These are phyloP conservation scores for Gossypium lobatum DNA, from an alignment of 441 rosid species.

Conservation along the genomic window DNA sequence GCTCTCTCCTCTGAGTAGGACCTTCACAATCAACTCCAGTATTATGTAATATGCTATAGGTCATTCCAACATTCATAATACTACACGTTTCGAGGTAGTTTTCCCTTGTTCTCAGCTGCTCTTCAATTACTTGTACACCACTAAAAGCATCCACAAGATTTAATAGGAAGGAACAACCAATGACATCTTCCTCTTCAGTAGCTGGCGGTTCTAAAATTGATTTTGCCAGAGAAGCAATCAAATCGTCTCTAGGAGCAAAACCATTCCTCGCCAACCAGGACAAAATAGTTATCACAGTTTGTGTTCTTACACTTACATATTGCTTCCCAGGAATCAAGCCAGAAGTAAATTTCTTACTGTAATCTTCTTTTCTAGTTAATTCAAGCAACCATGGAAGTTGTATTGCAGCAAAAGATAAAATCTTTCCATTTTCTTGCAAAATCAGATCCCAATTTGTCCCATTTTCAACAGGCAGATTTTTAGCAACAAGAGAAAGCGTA, in stretches of 20 bases:
- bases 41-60: constrained; percentile 73
- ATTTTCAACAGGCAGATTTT: constrained; percentile 50
- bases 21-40: constrained; percentile 76
- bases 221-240: constrained; percentile 72
- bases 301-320: constrained; percentile 56
- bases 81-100: constrained; percentile 81
- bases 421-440: constrained; percentile 70
- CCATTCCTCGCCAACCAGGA: constrained; percentile 90
- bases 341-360: constrained; percentile 37
- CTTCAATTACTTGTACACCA: constrained; percentile 93
- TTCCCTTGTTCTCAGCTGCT: constrained; percentile 71
- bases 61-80: constrained; percentile 93
- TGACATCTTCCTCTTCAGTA: constrained; percentile 74
- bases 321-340: constrained; percentile 57
- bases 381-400: constrained; percentile 94
- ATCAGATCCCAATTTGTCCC: constrained; percentile 54
- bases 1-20: constrained; percentile 71
- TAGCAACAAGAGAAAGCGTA: constrained; percentile 57
- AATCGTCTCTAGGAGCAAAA: constrained; percentile 81
- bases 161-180: constrained; percentile 81
- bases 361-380: constrained; percentile 48
- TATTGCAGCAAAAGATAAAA: constrained; percentile 63
- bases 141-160: constrained; percentile 83
- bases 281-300: constrained; percentile 60
- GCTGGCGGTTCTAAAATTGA: constrained; percentile 83